Evolutionary conservation across 208 protist genomes (phyloP).

Genomic region (Leishmania guyanensis): DNA sequence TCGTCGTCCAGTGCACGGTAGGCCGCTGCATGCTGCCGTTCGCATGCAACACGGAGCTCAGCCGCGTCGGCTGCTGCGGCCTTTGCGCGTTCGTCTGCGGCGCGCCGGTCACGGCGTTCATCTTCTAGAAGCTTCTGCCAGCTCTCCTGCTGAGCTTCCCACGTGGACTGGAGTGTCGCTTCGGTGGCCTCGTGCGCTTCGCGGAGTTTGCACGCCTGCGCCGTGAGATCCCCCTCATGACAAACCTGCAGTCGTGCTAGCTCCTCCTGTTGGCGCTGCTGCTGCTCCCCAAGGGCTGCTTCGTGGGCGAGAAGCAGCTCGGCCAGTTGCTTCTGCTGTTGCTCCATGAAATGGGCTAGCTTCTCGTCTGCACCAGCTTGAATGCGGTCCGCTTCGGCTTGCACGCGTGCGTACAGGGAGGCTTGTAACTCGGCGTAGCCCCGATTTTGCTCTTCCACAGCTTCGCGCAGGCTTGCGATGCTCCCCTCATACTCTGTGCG

Average conservation of each 20-base stretch:
- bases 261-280: conserved; percentile 21
- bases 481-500: conserved; percentile 37
- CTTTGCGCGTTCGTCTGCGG: conserved; percentile 10
- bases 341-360: conserved; percentile 24
- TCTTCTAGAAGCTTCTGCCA: conserved; percentile 11
- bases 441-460: conserved; percentile 32
- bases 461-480: conserved; percentile 28
- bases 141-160: conserved; percentile 1
- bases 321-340: conserved; percentile 7
- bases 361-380: conserved; percentile 28
- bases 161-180: conserved; percentile 24
- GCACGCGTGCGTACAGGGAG: conserved; percentile 29
- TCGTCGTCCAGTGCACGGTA: conserved; percentile 17
- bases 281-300: conserved; percentile 6
- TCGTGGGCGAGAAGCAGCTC: conserved; percentile 20
- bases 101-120: neutral
- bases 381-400: conserved; percentile 20
- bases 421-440: conserved; percentile 27
- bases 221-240: conserved; percentile 24
- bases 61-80: conserved; percentile 10
- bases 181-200: conserved; percentile 13
- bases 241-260: conserved; percentile 23
- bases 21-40: conserved; percentile 17
- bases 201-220: conserved; percentile 14
- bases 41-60: conserved; percentile 16